These are phyloP conservation scores for Gaeumannomyces tritici DNA, from an alignment of 2,329 filamentous ascomycete genomes.

Conservation along the genomic window DNA sequence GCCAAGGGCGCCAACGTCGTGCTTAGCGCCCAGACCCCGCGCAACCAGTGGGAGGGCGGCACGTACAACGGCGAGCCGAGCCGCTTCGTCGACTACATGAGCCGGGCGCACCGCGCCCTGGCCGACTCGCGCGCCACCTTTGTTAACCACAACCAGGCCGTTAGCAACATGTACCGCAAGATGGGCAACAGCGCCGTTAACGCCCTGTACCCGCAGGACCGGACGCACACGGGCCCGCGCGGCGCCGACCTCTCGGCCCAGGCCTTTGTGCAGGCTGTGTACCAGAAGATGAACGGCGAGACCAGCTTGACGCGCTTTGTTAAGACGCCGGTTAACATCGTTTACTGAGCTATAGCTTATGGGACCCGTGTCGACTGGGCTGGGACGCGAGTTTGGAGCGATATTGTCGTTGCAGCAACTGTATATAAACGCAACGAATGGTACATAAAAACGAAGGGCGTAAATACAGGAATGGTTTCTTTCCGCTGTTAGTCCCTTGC, in stretches of 20 bases:
- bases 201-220: conserved; percentile 46
- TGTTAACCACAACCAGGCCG: conserved; percentile 51
- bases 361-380: too few relatives aligned
- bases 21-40: conserved; percentile 43
- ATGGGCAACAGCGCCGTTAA: conserved; percentile 40
- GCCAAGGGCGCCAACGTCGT: conserved; percentile 52
- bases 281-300: background rate
- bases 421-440: too few relatives aligned
- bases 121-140: conserved; percentile 35
- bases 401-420: too few relatives aligned
- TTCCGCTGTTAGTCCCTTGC: too few relatives aligned
- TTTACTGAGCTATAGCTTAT: background rate
- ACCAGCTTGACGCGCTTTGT: background rate
- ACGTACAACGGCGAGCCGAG: conserved; percentile 34
- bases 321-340: background rate
- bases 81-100: conserved; percentile 47
- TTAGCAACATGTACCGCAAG: conserved; percentile 32
- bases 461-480: too few relatives aligned
- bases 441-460: too few relatives aligned
- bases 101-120: conserved; percentile 24
- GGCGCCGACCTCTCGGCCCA: conserved; percentile 47
- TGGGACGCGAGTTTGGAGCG: too few relatives aligned
- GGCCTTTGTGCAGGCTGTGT: conserved; percentile 36
- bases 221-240: conserved; percentile 50
- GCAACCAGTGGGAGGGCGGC: conserved; percentile 52